Evolutionary conservation across 1,284 basidiomycete species (phyloP).

Genomic region (Cutaneotrichosporon mucoides): DNA sequence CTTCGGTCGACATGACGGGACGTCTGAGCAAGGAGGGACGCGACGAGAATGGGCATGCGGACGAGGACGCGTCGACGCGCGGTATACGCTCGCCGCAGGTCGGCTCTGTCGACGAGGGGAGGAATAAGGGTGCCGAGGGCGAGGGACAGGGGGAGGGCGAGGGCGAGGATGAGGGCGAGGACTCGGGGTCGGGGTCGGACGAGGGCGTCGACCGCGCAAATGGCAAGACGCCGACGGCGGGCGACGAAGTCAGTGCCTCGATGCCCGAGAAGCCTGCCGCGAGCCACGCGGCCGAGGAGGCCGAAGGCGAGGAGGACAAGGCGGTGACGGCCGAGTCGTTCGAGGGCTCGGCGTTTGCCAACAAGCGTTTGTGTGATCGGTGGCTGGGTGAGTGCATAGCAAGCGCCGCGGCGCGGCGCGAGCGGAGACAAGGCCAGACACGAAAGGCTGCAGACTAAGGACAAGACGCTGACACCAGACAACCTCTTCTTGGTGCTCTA

Average conservation of each 20-base stretch:
- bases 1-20: constrained; percentile 41
- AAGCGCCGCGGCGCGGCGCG: no score
- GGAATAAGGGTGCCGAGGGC: constrained; percentile 61
- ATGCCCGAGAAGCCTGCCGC: constrained; percentile 10
- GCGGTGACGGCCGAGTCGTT: constrained; percentile 37
- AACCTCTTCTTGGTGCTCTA: constrained; percentile 98
- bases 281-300: constrained; percentile 42
- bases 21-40: neutral
- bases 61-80: constrained; percentile 69
- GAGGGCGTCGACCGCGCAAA: constrained; percentile 12
- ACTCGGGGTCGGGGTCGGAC: constrained; percentile 15
- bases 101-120: constrained; percentile 41
- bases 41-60: constrained; percentile 46
- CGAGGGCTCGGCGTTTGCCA: constrained; percentile 81
- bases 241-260: constrained; percentile 6
- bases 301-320: constrained; percentile 48
- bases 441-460: neutral
- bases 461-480: constrained; percentile 44
- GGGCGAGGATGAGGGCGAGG: no score
- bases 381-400: constrained; percentile 63
- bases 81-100: constrained; percentile 15
- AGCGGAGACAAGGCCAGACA: no score
- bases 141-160: constrained; percentile 23
- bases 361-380: constrained; percentile 92
- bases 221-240: constrained; percentile 14